Base-by-base conservation (phyloP, 2,329 filamentous ascomycete species). In the Sphaceloma murrayae region DNA sequence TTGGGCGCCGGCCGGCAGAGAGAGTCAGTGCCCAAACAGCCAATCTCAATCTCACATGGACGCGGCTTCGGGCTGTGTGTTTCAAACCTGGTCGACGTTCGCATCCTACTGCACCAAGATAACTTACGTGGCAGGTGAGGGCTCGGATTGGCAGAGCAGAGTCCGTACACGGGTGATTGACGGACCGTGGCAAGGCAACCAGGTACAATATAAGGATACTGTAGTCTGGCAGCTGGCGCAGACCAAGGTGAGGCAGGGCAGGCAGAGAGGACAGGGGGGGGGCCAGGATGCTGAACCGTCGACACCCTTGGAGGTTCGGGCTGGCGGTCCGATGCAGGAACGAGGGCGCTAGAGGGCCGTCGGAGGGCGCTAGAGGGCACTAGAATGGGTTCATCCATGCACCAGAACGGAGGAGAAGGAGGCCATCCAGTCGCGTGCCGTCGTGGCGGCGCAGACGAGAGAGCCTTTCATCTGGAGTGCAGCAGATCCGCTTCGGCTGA, bases 401-500 rank as follows among this genome's bases (percentile, higher is more conserved):
- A 40, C 36, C 36, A 40, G 36, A 40, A 40, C 36, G 36, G 36
- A 40, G 36, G 22, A 27, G 36, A 40, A 40, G 36, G 18, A 40
- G 18, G 27, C 24, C 36, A 40, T 27, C 36, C 36, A 40, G 36
- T 40, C 36, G 21, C 16, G 36, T 40, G 22, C 22, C 36, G 36
- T 27, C 19, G 36, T 40, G 36, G 36, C 36, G 36, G 22, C 18
- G 36, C 36, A 24, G 29, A 29, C 36, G 22, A 40, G 36, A 40
- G n/a, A 40, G 36, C 36, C 36, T 40, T 11, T 29, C 36, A 24
- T 29, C 21, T 40, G 36, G 36, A 40, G 36, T 40, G 36, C 36
- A 40, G 36, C 36, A 40, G 36, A 40, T 40, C 36, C 18, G 36
- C 36, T 40, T 36, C 36, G 36, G 36, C 36, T 40, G 36, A 30